Evolutionary conservation across 352 stramenopile species (phyloP), one percentile per base, ranked within the genome.

Genomic region (Phytophthora meadii): DNA sequence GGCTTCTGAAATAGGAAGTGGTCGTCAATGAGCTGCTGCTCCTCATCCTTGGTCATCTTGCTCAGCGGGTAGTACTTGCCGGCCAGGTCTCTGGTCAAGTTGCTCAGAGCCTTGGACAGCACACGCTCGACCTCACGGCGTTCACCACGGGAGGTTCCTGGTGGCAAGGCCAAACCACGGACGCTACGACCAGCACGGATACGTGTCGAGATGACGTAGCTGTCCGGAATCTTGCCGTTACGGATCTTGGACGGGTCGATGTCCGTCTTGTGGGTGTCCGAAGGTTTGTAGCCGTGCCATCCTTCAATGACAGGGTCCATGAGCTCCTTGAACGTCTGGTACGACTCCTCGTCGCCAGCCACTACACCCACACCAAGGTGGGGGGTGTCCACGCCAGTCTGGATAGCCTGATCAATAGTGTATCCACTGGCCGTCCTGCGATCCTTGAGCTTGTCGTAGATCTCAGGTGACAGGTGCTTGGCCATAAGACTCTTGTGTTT

Each of bases 1-100:
- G 92, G 92, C 74, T 97, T 96, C 56, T 97, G 83, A 68, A 97
- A 97, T 11, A 97, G 69, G 55, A 98, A 92, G 50, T 95, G 88
- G 34, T 91, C 78, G 61, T 90, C 70, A 34, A 97, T 93, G 12
- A 97, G 76, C 76, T 96, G 87, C 34, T 94, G 74, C 64, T 96
- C 88, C 52, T 92, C 75, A 9, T 88, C 71, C 61, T 93, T 92
- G 34, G 84, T 88, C 81, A 98, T 95, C 34, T 87, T 79, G 56
- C 84, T 82, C 19, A 98, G 56, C 30, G 83, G 75, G 32, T 93
- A 75, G 62, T 94, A 98, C 54, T 79, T 89, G 39, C 92, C 90
- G 19, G 82, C 70, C 24, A 89, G 69, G 30, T 92, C 82, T 40
- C 76, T 79, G 39, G 83, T 77, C 32, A 95, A 84, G 62, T 88